Evolutionary conservation across 345 rosid genomes (phyloP).

Genomic region (Pugionium cornutum): DNA sequence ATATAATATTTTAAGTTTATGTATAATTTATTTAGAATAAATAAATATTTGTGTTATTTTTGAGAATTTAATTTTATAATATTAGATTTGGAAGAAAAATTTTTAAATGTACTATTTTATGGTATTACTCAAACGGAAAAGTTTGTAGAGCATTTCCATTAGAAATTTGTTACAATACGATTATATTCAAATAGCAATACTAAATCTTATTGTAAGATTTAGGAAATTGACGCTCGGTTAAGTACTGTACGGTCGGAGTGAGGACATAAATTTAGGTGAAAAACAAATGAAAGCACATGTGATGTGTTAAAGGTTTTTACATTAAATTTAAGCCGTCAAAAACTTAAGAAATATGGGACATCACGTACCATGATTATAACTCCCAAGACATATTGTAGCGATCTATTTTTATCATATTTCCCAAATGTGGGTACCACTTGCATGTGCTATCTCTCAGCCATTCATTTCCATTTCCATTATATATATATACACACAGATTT

Average conservation of each 20-base stretch:
- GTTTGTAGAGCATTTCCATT: too few relatives aligned
- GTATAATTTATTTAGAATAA: too few relatives aligned
- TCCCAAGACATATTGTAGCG: conserved; percentile 13
- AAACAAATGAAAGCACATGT: conserved; percentile 23
- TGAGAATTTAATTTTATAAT: too few relatives aligned
- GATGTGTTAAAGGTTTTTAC: neutral
- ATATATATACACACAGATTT: too few relatives aligned
- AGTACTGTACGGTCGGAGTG: conserved; percentile 34
- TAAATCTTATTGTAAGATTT: conserved; percentile 8
- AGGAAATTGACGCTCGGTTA: conserved; percentile 30
- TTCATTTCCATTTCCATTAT: conserved; percentile 11
- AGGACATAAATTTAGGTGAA: neutral
- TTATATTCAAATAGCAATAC: too few relatives aligned
- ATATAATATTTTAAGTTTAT: too few relatives aligned
- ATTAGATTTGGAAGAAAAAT: too few relatives aligned
- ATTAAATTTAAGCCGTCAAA: conserved; percentile 28
- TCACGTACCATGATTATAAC: conserved; percentile 20
- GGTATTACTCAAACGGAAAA: too few relatives aligned
- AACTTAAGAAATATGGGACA: conserved; percentile 4
- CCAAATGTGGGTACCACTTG: conserved; percentile 23
- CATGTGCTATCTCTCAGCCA: conserved; percentile 32
- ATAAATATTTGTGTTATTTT: too few relatives aligned
- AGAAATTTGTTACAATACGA: too few relatives aligned
- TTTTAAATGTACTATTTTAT: too few relatives aligned
- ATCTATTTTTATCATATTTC: conserved; percentile 1